These are phyloP conservation scores for Hymenoscyphus salicellus DNA, from an alignment of 2,329 filamentous ascomycete genomes.

Conservation along the genomic window DNA sequence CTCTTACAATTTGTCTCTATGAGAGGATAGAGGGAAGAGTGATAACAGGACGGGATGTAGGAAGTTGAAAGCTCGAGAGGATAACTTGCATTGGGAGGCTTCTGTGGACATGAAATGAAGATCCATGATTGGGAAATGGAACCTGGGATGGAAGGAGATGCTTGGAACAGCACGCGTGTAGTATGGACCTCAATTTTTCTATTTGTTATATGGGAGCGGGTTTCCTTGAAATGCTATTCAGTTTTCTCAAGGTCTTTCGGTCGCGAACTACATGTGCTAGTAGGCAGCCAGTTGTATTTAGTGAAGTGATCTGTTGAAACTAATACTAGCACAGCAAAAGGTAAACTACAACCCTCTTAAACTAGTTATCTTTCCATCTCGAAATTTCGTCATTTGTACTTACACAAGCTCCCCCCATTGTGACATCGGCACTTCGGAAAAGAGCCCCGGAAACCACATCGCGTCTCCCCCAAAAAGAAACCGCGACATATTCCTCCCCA, in stretches of 20 bases:
- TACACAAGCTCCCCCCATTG: neutral
- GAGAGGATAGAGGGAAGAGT: slow-evolving; percentile 5
- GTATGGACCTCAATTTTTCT: neutral
- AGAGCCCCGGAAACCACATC: slow-evolving; percentile 5
- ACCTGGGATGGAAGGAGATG: neutral
- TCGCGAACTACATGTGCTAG: neutral
- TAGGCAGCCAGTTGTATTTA: neutral
- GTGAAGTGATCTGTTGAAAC: neutral
- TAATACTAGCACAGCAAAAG: too few relatives aligned
- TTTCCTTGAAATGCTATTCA: neutral
- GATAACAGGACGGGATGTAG: neutral
- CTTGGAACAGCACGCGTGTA: neutral
- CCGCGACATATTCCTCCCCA: neutral
- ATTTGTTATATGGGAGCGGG: slow-evolving; percentile 5
- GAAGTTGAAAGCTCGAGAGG: neutral
- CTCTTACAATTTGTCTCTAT: slow-evolving; percentile 64
- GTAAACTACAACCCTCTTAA: too few relatives aligned
- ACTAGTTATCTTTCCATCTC: too few relatives aligned
- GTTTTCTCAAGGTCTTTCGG: neutral
- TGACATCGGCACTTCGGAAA: neutral
- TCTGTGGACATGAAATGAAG: neutral
- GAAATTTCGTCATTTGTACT: neutral
- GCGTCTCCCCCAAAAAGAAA: slow-evolving; percentile 10
- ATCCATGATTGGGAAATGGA: neutral
- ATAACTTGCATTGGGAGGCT: neutral